These are phyloP conservation scores for Apiotrichum mycotoxinovorans DNA, from an alignment of 1,284 basidiomycete genomes.

Conservation along the genomic window DNA sequence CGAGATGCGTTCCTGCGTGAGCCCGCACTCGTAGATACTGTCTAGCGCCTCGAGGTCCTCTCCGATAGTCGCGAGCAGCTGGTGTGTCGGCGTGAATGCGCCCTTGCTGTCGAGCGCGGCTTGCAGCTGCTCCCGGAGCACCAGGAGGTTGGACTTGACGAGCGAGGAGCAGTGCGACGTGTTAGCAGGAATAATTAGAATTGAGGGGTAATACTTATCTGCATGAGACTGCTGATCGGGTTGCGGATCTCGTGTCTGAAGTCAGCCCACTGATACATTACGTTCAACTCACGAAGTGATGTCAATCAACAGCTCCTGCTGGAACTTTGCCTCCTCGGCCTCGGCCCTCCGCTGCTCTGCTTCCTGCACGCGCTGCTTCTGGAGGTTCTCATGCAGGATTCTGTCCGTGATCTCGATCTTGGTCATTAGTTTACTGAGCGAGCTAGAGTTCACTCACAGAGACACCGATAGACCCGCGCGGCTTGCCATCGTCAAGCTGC, in stretches of 20 bases:
- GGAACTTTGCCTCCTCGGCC: conserved; percentile 46
- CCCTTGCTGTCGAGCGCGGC: background rate
- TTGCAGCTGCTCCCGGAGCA: conserved; percentile 36
- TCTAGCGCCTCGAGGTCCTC: conserved; percentile 23
- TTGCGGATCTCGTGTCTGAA: conserved; percentile 38
- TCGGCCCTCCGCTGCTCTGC: conserved; percentile 43
- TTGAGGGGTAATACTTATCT: conserved; percentile 7
- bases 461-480: conserved; percentile 33
- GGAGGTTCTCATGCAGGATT: conserved; percentile 41
- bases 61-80: conserved; percentile 14
- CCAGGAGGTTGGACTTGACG: conserved; percentile 43
- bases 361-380: conserved; percentile 39
- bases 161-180: conserved; percentile 33
- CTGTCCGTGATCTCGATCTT: conserved; percentile 43
- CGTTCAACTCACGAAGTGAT: conserved; percentile 32
- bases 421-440: background rate
- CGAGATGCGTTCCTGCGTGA: conserved; percentile 47
- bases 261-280: background rate
- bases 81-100: conserved; percentile 11
- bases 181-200: background rate
- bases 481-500: background rate
- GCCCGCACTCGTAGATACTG: conserved; percentile 30
- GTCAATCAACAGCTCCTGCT: conserved; percentile 49
- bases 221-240: conserved; percentile 20
- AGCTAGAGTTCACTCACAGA: background rate